phyloP scores from a whole-genome alignment of 169 alveolate species.

The Plasmodium berghei region DNA sequence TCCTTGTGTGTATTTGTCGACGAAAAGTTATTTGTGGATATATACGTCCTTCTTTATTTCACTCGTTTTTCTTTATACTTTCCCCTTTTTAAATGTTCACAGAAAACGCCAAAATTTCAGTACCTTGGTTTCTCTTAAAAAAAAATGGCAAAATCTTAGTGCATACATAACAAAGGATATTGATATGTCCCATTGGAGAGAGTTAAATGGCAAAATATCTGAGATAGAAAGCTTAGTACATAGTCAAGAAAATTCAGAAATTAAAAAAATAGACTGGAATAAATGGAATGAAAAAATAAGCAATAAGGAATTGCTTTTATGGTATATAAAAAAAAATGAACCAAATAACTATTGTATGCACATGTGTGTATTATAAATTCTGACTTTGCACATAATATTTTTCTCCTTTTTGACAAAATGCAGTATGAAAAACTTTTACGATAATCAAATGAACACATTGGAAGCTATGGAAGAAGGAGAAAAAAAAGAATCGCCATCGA shows the following conservation, averaged over 20 bases:
- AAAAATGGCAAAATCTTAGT: constrained; percentile 68
- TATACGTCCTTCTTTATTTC: too few relatives aligned
- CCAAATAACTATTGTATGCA: constrained; percentile 1
- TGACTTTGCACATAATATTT: not conserved
- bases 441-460: constrained; percentile 68
- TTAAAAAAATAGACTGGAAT: constrained; percentile 76
- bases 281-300: constrained; percentile 72
- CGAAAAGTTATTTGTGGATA: too few relatives aligned
- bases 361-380: not conserved
- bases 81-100: not conserved
- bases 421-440: constrained; percentile 79
- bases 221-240: constrained; percentile 55
- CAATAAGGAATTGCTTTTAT: constrained; percentile 76
- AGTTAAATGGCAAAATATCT: constrained; percentile 38
- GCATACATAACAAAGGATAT: constrained; percentile 56
- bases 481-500: not conserved
- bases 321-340: constrained; percentile 41
- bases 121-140: constrained; percentile 37
- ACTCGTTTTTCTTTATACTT: too few relatives aligned
- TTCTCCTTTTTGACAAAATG: constrained; percentile 8
- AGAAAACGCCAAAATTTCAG: constrained; percentile 39
- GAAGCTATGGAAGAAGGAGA: constrained; percentile 42
- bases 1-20: too few relatives aligned
- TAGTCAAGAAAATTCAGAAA: constrained; percentile 16
- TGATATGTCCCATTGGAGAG: constrained; percentile 61